Percentiles rank a stretch among this genome's conserved stretches.
These are phyloP conservation scores for Saccharomyces eubayanus DNA, from an alignment of 805 yeast species.

Conservation along the genomic window DNA sequence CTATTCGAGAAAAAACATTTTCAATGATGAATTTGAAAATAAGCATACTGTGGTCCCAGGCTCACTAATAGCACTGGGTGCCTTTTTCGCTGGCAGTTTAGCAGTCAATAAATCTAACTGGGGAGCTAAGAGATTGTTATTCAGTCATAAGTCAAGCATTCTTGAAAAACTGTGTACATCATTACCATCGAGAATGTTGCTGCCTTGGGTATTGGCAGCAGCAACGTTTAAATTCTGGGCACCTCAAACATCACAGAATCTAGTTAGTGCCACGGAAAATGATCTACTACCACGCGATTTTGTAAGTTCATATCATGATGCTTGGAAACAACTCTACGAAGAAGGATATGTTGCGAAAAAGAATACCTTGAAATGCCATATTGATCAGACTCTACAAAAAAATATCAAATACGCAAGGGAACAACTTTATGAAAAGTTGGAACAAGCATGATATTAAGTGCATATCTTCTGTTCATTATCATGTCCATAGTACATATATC, in stretches of 20 bases:
- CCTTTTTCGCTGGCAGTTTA: conserved; percentile 24
- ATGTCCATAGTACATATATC: background rate
- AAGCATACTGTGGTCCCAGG: conserved; percentile 22
- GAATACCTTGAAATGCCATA: conserved; percentile 1
- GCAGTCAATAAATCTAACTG: conserved; percentile 21
- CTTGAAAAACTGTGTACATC: conserved; percentile 15
- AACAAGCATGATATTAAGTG: conserved; percentile 15
- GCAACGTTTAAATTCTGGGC: conserved; percentile 16
- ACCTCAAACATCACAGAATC: conserved; percentile 22
- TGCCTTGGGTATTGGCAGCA: conserved; percentile 20
- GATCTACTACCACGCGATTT: conserved; percentile 16
- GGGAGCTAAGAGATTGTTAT: conserved; percentile 11
- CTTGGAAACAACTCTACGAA: conserved; percentile 8
- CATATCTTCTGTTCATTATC: conserved; percentile 1
- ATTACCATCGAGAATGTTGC: conserved; percentile 17
- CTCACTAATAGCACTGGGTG: conserved; percentile 19
- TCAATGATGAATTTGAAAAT: conserved; percentile 19
- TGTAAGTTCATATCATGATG: conserved; percentile 6
- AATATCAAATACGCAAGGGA: conserved; percentile 19
- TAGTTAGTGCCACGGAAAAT: conserved; percentile 8
- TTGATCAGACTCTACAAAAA: conserved; percentile 10
- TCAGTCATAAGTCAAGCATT: conserved; percentile 8
- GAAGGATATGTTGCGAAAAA: conserved; percentile 7
- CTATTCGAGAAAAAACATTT: conserved; percentile 13
- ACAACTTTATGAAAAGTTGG: conserved; percentile 36